Evolutionary conservation across 768 basidiomycete genomes (phyloP), one percentile per base, ranked within the genome.

Genomic region (Leccinum sublutescens): DNA sequence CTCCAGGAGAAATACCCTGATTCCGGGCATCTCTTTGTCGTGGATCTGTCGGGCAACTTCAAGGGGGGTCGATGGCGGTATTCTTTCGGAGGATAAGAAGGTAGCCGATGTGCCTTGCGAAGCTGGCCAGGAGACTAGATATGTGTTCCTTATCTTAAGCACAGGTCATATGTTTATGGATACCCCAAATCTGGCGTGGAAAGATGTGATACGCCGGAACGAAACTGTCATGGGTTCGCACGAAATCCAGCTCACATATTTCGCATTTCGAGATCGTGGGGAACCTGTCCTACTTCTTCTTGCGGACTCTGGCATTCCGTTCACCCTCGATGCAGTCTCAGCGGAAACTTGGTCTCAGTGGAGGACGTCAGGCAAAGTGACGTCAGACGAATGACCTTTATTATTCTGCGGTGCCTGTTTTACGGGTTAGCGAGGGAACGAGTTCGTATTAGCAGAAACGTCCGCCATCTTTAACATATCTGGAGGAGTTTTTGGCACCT

Each of bases 1-100:
- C 72, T 60, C 27, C 68, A 75, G 50, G 71, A 65, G 21, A 60
- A 64, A 56, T 76, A 74, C 47, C 72, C 74, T 40, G 60, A 70
- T 61, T 77, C 75, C 12, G 76, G 76, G 21, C 64, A 74, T 48
- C 63, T 77, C 21, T 77, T 75, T 61, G 62, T 67, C 7, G 66
- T 75, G 36, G 68, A 74, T 58, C 60, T 77, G 50, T 57, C 67
- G 8, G 67, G 65, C 40, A 40, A 52, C 14, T 71, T 63, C 60
- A 68, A 62, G 31, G 74, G 74, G 5, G 57, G 64, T 12, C 43
- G 45, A 45, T 69, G 64, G 69, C 59, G 71, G 8, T 59, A 66
- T 38, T 50, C 64, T 40, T 71, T 72, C 50, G 19, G 60, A 43
- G 71, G 66, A 36, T 70, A 54, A 51, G 3, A 11, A 19, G 17